Base-by-base conservation (phyloP, 2,329 filamentous ascomycete species). In the Zasmidium cellare region DNA sequence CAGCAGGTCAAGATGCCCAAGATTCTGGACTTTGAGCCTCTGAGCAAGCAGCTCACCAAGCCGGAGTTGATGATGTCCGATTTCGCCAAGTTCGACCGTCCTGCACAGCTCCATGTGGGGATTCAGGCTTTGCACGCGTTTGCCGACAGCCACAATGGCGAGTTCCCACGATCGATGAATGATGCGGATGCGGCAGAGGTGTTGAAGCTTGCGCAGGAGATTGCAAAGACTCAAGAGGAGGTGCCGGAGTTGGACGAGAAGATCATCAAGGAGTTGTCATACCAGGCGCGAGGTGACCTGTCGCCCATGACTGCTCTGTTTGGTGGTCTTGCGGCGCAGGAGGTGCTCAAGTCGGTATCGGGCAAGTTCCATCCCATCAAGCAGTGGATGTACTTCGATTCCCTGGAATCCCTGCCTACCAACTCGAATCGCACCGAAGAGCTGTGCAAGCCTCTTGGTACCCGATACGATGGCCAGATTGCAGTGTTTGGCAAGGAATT, bases 1-100 rank as follows among this genome's bases (percentile, higher is more conserved):
- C 88, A 90, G 41, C 94, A 99, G 76, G 94, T 97, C 75, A 99
- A 97, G 83, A 97, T 97, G 93, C 94, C 94, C 51, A 96, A 94
- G 79, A 85, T 91, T 55, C 77, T 97, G 69, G 85, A 94, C 73
- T 99, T 97, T 77, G 90, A 96, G 79, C 82, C 86, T 44, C 84
- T 97, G 57, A 87, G 87, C 45, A 79, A 85, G 53, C 85, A 96
- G 60, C 76, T 97, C 56, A 91, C 91, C 76, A 89, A 91, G 57
- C 94, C 94, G 2, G 93, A 97, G 69, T 86, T 96, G 63, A 78
- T 97, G 69, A 85, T 96, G 60, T 96, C 94, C 20, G 94, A 99
- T 74, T 99, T 92, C 72, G 94, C 94, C 76, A 99, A 99, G 76
- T 97, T 97, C 66, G 94, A 97, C 75, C 89, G 94, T 47, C 94